Percentiles rank a stretch among this genome's conserved stretches.
These are phyloP conservation scores for Boletus speciosus DNA, from an alignment of 768 basidiomycete species.

Conservation along the genomic window DNA sequence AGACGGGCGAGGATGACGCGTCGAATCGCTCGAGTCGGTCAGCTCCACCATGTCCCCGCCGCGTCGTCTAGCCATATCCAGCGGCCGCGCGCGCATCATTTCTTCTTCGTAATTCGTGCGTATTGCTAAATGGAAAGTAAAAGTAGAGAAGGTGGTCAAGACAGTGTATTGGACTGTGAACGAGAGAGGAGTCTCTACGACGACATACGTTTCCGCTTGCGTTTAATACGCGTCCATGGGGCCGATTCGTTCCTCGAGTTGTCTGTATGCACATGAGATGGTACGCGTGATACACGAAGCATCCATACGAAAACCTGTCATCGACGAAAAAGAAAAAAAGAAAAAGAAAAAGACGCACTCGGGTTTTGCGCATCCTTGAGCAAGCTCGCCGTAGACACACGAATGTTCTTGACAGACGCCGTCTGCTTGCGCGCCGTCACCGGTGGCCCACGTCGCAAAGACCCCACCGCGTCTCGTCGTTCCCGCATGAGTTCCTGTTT, in stretches of 20 bases:
- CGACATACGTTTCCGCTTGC: conserved; percentile 15
- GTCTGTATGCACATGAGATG: neutral
- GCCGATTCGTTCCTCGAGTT: conserved; percentile 4
- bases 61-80: conserved; percentile 10
- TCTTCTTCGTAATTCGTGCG: conserved; percentile 6
- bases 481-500: neutral
- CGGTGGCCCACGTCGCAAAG: neutral
- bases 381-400: conserved; percentile 11
- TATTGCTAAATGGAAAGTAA: conserved; percentile 7
- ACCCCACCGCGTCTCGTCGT: neutral
- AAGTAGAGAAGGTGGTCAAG: neutral
- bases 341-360: conserved; percentile 13
- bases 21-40: conserved; percentile 22
- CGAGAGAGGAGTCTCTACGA: neutral
- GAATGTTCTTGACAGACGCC: conserved; percentile 1
- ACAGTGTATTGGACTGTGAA: neutral
- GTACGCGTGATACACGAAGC: neutral
- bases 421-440: conserved; percentile 16
- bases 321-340: neutral
- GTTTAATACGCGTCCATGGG: conserved; percentile 15
- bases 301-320: neutral
- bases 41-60: conserved; percentile 15
- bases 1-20: neutral
- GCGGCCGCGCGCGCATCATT: conserved; percentile 8
- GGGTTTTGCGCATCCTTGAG: conserved; percentile 16